Conservation (phyloP, 2,329 filamentous ascomycete genomes). For the Cryphonectria radicalis region DNA sequence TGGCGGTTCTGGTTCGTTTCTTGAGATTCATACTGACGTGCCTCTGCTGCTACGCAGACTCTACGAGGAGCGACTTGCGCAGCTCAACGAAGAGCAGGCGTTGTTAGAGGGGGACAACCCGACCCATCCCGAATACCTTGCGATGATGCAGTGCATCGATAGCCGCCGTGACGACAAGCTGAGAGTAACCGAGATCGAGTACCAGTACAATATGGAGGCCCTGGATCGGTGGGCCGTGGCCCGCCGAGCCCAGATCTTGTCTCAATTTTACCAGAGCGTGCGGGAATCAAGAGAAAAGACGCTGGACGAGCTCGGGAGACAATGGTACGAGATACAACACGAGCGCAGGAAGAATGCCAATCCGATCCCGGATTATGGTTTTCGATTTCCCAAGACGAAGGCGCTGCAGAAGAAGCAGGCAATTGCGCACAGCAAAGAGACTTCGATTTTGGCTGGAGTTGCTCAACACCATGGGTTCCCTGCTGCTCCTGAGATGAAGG, state of each 20-base stretch:
- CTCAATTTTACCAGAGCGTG: constrained; percentile 86
- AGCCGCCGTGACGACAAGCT: constrained; percentile 81
- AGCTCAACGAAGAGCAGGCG: constrained; percentile 73
- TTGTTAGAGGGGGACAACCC: constrained; percentile 63
- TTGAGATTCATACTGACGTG: constrained; percentile 5
- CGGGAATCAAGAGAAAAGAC: constrained; percentile 81
- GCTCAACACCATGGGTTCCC: constrained; percentile 97
- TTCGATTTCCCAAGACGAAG: constrained; percentile 77
- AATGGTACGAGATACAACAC: constrained; percentile 92
- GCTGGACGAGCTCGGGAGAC: constrained; percentile 79
- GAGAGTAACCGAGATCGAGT: constrained; percentile 73
- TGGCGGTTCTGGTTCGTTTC: background rate
- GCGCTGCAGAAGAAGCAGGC: constrained; percentile 82
- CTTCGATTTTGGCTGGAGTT: constrained; percentile 86
- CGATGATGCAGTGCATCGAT: constrained; percentile 86
- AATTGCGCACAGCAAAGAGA: constrained; percentile 91
- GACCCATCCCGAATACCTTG: constrained; percentile 90
- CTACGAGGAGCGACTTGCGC: constrained; percentile 84
- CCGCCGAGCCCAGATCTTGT: constrained; percentile 82
- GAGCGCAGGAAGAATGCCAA: constrained; percentile 73
- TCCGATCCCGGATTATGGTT: constrained; percentile 78
- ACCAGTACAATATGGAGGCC: constrained; percentile 73
- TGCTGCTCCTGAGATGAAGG: constrained; percentile 82
- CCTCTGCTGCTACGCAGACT: constrained; percentile 58
- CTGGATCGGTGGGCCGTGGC: constrained; percentile 77